These are phyloP conservation scores for Globisporangium cystogenes DNA, from an alignment of 352 stramenopile genomes.

Conservation along the genomic window DNA sequence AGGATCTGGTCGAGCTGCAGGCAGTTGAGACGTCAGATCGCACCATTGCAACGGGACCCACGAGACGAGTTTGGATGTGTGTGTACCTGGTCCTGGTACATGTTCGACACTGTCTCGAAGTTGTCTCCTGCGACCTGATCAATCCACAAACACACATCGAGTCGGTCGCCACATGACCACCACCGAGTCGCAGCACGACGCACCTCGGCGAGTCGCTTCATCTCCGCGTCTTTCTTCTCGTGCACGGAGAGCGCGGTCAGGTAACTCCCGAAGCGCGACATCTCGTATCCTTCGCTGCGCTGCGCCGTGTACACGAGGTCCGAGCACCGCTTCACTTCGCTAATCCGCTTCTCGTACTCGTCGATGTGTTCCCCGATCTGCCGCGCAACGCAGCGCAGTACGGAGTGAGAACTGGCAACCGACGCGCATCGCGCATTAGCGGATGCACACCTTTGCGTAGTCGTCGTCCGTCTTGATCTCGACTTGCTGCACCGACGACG, in stretches of 20 bases:
- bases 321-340: conserved; percentile 75
- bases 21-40: background rate
- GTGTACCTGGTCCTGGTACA: conserved; percentile 81
- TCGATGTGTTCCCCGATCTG: conserved; percentile 86
- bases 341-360: conserved; percentile 80
- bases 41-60: too few relatives aligned
- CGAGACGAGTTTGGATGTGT: background rate
- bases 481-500: conserved; percentile 75
- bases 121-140: conserved; percentile 59
- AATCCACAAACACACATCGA: background rate
- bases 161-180: too few relatives aligned
- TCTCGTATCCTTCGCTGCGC: conserved; percentile 78
- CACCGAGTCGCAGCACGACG: background rate
- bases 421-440: background rate
- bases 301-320: conserved; percentile 79
- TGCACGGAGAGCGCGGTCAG: conserved; percentile 68
- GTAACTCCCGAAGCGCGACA: conserved; percentile 84
- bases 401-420: background rate
- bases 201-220: conserved; percentile 70
- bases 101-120: conserved; percentile 82
- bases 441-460: conserved; percentile 52
- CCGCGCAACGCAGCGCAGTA: background rate
- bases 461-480: conserved; percentile 86
- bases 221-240: conserved; percentile 69
- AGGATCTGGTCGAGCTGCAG: conserved; percentile 73